Conservation (phyloP, 176 grass and related monocot genomes). For the Aegilops longissima region DNA sequence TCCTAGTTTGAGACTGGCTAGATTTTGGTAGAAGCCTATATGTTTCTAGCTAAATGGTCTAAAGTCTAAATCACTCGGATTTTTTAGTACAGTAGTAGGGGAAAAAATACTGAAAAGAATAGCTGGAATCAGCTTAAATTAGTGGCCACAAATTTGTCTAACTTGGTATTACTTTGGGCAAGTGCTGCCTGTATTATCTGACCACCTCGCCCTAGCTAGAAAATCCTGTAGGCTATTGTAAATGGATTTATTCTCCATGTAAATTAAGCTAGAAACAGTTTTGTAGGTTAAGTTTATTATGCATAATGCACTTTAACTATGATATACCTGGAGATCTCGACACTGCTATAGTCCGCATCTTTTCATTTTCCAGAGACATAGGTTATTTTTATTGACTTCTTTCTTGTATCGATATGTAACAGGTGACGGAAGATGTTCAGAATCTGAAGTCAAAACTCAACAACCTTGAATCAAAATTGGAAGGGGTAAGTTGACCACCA, state of each 20-base stretch:
- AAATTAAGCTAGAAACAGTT: background rate
- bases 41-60: background rate
- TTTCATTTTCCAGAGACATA: background rate
- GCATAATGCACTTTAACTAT: background rate
- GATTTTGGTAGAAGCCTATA: background rate
- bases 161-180: background rate
- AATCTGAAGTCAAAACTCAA: constrained; percentile 87
- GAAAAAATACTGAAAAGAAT: background rate
- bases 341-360: background rate
- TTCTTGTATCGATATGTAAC: constrained; percentile 38
- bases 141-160: constrained; percentile 13
- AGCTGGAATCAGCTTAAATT: background rate
- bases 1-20: background rate
- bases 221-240: background rate
- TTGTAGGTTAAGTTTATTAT: background rate
- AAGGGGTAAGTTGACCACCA: constrained; percentile 57
- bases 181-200: background rate
- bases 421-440: constrained; percentile 89
- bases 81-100: background rate
- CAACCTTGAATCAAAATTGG: constrained; percentile 80
- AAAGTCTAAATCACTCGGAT: background rate
- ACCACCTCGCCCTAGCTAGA: background rate
- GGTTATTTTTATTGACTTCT: constrained; percentile 15
- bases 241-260: background rate
- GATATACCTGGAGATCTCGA: constrained; percentile 6